Evolutionary conservation across 768 basidiomycete genomes (phyloP), one percentile per base, ranked within the genome.

Genomic region (Pholiota conissans): DNA sequence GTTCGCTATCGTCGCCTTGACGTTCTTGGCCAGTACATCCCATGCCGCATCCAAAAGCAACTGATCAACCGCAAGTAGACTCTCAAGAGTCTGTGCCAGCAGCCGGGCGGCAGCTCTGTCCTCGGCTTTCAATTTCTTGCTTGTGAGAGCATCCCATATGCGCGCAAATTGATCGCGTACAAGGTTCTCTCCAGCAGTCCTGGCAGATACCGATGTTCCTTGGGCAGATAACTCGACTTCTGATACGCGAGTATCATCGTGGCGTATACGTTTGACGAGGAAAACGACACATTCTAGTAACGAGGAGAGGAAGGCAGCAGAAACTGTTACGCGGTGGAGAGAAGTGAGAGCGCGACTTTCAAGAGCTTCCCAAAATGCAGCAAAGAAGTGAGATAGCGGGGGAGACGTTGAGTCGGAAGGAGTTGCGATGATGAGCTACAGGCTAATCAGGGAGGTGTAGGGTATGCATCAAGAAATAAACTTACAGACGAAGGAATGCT

Each of bases 321-420:
- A 82, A 10, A 80, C 75, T 7, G 74, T 74, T 1, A 75, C 66
- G 5, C 84, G 78, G 49, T 86, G 77, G 9, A 88, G 76, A 0
- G 84, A 76, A 32, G 78, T 82, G 4, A 91, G 76, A 0, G 88
- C 84, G 22, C 84, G 81, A 5, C 83, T 83, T 51, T 90, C 86
- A 1, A 92, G 70, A 0, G 91, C 93, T 14, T 85, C 82, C 93
- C 95, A 97, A 64, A 98, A 86, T 0, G 91, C 84, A 0, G 77
- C 72, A 67, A 93, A 90, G 40, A 96, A 73, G 27, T 79, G 76
- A 2, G 74, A 62, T 2, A 88, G 67, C 50, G 68, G 35, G 14
- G 61, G 47, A 27, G 46, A 4, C 5, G 45, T 14, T n/a, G 39
- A 3, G n/a, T 52, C 49, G 24, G 63, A 55, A 9, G 57, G 57